Percentiles rank a stretch among this genome's conserved stretches.
phyloP scores from a whole-genome alignment of 2,329 filamentous ascomycete genomes.

The Aspergillus chevalieri region DNA sequence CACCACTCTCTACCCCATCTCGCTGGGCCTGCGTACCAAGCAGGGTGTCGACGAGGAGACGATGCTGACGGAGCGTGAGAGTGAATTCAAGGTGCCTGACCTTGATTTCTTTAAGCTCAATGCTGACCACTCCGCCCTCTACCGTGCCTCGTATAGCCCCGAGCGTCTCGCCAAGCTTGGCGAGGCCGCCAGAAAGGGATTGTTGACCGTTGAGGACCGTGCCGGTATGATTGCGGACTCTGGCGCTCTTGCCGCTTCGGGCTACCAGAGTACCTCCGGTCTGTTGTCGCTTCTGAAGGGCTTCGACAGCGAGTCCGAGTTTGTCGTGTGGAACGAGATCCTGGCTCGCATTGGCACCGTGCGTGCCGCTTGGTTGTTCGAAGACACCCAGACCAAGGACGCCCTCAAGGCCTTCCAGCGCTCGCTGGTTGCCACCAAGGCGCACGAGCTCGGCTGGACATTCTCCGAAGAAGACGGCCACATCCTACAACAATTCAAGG shows the following conservation, averaged over 20 bases:
- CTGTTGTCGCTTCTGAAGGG: conserved; percentile 78
- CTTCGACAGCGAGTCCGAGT: conserved; percentile 75
- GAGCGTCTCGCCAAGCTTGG: conserved; percentile 83
- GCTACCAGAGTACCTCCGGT: conserved; percentile 89
- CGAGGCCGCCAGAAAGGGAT: conserved; percentile 70
- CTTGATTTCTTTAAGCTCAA: conserved; percentile 95
- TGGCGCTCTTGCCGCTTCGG: conserved; percentile 78
- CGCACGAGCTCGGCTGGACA: conserved; percentile 81
- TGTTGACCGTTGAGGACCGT: conserved; percentile 81
- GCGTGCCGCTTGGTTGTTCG: conserved; percentile 80
- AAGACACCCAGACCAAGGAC: conserved; percentile 64
- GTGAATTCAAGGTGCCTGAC: conserved; percentile 68
- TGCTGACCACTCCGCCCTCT: conserved; percentile 87
- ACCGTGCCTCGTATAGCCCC: conserved; percentile 80
- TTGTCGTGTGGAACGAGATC: conserved; percentile 93
- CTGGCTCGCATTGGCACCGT: conserved; percentile 71
- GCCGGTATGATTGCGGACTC: conserved; percentile 94
- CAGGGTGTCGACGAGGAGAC: conserved; percentile 73
- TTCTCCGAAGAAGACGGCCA: conserved; percentile 82
- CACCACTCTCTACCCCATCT: conserved; percentile 78
- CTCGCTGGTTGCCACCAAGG: conserved; percentile 68
- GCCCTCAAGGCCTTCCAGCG: conserved; percentile 79
- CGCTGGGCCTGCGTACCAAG: conserved; percentile 77
- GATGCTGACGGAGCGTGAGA: conserved; percentile 66
- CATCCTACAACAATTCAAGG: conserved; percentile 91